Conservation (phyloP, 768 basidiomycete genomes). For the Mycena amicta region DNA sequence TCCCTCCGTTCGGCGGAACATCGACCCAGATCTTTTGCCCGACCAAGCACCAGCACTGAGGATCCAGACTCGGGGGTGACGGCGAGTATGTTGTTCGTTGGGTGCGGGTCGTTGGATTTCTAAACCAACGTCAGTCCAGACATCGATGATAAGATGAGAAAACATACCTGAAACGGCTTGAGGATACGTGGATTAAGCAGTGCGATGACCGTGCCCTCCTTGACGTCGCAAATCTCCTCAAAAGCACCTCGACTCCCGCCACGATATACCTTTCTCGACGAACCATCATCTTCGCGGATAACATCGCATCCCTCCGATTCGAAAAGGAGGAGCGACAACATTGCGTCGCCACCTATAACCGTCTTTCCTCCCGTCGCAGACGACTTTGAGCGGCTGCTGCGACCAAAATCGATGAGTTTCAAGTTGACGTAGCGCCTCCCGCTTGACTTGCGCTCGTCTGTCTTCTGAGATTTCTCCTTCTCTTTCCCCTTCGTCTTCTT, state of each 20-base stretch:
- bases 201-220: slow-evolving; percentile 88
- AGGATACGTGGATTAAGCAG: slow-evolving; percentile 86
- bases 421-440: slow-evolving; percentile 87
- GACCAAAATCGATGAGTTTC: slow-evolving; percentile 82
- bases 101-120: slow-evolving; percentile 67
- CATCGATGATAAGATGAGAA: not conserved
- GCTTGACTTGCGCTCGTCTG: slow-evolving; percentile 38
- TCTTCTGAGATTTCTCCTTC: slow-evolving; percentile 37
- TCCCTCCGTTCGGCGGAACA: slow-evolving; percentile 79
- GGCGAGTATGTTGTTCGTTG: slow-evolving; percentile 79
- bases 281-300: slow-evolving; percentile 52
- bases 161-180: slow-evolving; percentile 79
- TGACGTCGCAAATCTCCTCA: slow-evolving; percentile 82
- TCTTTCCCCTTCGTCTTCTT: slow-evolving; percentile 39
- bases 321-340: slow-evolving; percentile 82
- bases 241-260: slow-evolving; percentile 94
- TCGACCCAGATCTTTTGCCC: slow-evolving; percentile 84
- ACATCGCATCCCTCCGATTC: slow-evolving; percentile 78
- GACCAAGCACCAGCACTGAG: slow-evolving; percentile 83
- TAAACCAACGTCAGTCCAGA: slow-evolving; percentile 23
- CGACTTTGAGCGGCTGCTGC: slow-evolving; percentile 52
- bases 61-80: slow-evolving; percentile 82
- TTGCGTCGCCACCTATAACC: slow-evolving; percentile 78
- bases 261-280: slow-evolving; percentile 66
- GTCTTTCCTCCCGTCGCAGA: slow-evolving; percentile 59